Evolutionary conservation across 768 basidiomycete genomes (phyloP), one percentile per base, ranked within the genome.

Genomic region (Lactifluus subvellereus): DNA sequence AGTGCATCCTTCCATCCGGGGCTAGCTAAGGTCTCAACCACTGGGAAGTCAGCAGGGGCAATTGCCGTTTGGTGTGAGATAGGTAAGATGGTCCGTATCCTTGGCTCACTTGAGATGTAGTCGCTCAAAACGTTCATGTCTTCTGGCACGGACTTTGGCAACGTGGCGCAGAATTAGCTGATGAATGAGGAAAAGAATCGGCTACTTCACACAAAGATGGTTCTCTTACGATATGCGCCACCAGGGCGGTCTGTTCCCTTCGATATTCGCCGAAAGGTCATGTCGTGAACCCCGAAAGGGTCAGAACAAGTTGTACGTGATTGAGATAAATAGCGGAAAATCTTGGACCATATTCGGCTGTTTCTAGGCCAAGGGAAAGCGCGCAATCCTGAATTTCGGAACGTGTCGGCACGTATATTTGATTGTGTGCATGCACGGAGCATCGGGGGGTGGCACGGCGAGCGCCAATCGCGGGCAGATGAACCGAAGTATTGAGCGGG

Each of bases 141-240:
- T 57, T 35, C n/a, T 37, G 42, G 27, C 27, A 47, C 61, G 56
- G 54, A 54, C 57, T 54, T 58, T 42, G 30, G 27, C 35, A 59
- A 48, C 18, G 38, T 18, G 16, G n/a, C 4, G 9, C 7, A 16
- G 35, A 32, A 49, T 47, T 53, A 42, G 27, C 33, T 54, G 45
- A 40, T 33, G 20, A n/a, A 37, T 47, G 42, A 42, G 43, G 38
- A 32, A 6, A 20, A n/a, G n/a, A 38, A 63, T 43, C 11, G 1
- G 1, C n/a, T 18, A 22, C 42, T 20, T 10, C 37, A 27, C 6
- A 42, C 45, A 40, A 45, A 37, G 42, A 38, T n/a, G n/a, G 10
- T 35, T 22, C 32, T 40, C 16, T 57, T 51, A 55, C 48, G 52
- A 58, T 50, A 45, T 40, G 5, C 16, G 9, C 40, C 11, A 38